Percentiles rank a stretch among this genome's conserved stretches.
Evolutionary conservation across 352 stramenopile genomes (phyloP).

Genomic region (Pelagophyceae sp.): DNA sequence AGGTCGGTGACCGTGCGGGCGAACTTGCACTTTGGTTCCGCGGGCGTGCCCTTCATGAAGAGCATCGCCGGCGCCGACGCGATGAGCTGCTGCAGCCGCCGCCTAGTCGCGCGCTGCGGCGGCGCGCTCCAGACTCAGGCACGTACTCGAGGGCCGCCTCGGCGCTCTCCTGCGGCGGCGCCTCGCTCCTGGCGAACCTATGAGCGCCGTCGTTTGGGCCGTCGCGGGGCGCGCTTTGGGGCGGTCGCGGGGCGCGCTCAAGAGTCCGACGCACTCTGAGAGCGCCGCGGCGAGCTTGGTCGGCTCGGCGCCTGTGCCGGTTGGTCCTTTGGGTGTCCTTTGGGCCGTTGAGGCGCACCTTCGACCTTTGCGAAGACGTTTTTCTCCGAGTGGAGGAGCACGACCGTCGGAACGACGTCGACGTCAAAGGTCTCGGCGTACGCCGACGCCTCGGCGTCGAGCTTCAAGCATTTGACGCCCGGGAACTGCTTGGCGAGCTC

Average conservation of each 20-base stretch:
- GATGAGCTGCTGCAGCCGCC: slow-evolving; percentile 67
- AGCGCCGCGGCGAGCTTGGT: slow-evolving; percentile 32
- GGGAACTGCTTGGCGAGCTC: background rate
- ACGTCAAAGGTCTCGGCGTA: slow-evolving; percentile 48
- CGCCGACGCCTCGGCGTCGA: background rate
- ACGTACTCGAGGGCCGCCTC: background rate
- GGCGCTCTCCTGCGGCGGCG: too few species aligned
- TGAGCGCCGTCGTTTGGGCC: too few species aligned
- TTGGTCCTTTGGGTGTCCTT: too few species aligned
- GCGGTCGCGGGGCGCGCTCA: too few species aligned
- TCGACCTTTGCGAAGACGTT: slow-evolving; percentile 49
- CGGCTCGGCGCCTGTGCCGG: too few species aligned
- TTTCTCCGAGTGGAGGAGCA: slow-evolving; percentile 55
- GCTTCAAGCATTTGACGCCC: background rate
- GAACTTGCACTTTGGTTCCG: slow-evolving; percentile 81
- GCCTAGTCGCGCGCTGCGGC: slow-evolving; percentile 29
- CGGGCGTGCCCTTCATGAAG: slow-evolving; percentile 86
- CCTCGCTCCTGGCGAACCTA: background rate
- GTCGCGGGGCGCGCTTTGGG: too few species aligned
- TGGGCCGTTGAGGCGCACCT: too few species aligned
- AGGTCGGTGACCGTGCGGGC: slow-evolving; percentile 82
- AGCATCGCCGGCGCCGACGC: slow-evolving; percentile 78
- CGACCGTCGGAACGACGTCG: slow-evolving; percentile 81
- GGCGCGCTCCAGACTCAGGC: background rate
- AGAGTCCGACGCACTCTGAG: too few species aligned